Conservation (phyloP, 441 rosid genomes). For the Pelargonium myrrhifolium region DNA sequence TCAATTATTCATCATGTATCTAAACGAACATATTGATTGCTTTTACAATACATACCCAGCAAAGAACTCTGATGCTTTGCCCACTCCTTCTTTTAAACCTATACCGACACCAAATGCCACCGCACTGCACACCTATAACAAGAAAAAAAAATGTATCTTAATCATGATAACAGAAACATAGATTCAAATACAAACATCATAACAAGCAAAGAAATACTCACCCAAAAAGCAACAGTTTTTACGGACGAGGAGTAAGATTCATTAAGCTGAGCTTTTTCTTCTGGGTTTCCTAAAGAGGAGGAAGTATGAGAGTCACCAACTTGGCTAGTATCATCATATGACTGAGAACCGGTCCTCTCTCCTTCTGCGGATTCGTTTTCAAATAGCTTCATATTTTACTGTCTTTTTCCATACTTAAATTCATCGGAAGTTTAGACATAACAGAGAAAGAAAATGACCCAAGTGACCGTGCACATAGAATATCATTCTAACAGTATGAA, state of each 20-base stretch:
- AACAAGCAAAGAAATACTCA: constrained; percentile 29
- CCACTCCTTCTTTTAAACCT: constrained; percentile 68
- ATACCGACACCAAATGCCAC: constrained; percentile 75
- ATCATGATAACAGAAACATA: constrained; percentile 8
- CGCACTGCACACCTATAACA: constrained; percentile 55
- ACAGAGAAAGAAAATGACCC: not conserved
- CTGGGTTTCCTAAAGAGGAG: constrained; percentile 23
- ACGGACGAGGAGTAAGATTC: constrained; percentile 42
- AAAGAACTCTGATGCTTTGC: constrained; percentile 81
- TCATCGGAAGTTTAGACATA: too few relatives aligned
- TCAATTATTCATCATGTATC: not conserved
- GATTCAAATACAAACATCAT: constrained; percentile 4
- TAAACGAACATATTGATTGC: not conserved
- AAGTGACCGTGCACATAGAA: not conserved
- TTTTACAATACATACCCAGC: constrained; percentile 52
- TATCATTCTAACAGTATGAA: not conserved
- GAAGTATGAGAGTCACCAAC: constrained; percentile 16
- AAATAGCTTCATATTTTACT: constrained; percentile 3
- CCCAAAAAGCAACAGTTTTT: constrained; percentile 75
- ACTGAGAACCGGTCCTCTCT: constrained; percentile 27
- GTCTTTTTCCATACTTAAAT: not conserved
- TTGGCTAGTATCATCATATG: constrained; percentile 24
- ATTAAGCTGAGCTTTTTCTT: constrained; percentile 29
- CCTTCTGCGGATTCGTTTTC: constrained; percentile 41
- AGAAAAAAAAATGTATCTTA: constrained; percentile 17